Base-by-base conservation (phyloP, 1,139 yeast species). In the Yamadazyma atlantica region DNA sequence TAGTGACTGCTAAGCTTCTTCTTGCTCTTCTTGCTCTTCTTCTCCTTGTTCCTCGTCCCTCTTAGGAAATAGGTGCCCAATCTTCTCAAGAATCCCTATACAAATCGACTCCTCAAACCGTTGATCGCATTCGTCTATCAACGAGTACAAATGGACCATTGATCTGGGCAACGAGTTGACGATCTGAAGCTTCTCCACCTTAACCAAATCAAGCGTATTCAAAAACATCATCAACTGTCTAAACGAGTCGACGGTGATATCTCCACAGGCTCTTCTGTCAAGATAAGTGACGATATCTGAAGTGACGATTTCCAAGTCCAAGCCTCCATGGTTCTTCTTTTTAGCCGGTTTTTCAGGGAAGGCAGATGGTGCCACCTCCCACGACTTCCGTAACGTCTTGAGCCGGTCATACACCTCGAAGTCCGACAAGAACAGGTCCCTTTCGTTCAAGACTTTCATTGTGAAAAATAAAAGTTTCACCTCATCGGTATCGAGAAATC, bases 91-190 rank as follows among this genome's bases (percentile, higher is more conserved):
- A 2, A 88, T 73, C 2, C 64, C 63, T 35, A 78, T 75, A 39
- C 85, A 72, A 41, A 79, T 73, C 1, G 78, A 84, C 41, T 82
- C 85, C 15, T 69, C 62, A 51, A 88, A 83, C 47, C 97, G 69
- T 48, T 78, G 82, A 49, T 90, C 97, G 58, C 96, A 90, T 58
- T 92, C 97, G 54, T 92, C 98, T 3, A 92, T 81, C 30, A 90
- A 67, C 0, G 92, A 73, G 58, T 80, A 88, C 39, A 92, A 69
- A 29, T 79, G 83, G 3, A 89, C 96, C 70, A 87, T 64, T 2
- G 89, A 78, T 34, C 83, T 67, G 0, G 97, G 97, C 29, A 89
- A 73, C 4, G 80, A 69, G 59, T 92, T 90, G 41, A 89, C 74
- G 26, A 92, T 78, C 60, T 90, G 97, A 29, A 92, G 66, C 52